Evolutionary conservation across 164 flowering plant genomes (phyloP).

Genomic region (Hamamelis virginiana): DNA sequence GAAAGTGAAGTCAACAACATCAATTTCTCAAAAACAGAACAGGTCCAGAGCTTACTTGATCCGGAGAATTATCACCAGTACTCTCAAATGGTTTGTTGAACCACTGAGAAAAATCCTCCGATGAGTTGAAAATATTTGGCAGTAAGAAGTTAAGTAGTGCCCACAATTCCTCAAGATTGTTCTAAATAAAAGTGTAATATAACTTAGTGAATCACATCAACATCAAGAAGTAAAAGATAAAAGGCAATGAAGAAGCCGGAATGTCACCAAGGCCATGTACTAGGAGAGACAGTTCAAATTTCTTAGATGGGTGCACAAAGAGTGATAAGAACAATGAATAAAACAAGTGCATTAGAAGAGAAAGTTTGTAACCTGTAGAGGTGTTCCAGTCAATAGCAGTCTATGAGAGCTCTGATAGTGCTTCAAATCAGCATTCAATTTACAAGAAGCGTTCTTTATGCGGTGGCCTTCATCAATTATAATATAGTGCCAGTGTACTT

Average conservation of each 20-base stretch:
- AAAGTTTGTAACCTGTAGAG: conserved; percentile 65
- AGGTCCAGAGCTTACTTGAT: conserved; percentile 58
- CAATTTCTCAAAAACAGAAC: background rate
- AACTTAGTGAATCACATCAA: conserved; percentile 9
- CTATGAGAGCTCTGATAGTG: conserved; percentile 90
- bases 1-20: background rate
- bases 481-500: conserved; percentile 91
- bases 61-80: conserved; percentile 81
- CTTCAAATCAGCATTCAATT: conserved; percentile 93
- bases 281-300: background rate
- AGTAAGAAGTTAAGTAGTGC: conserved; percentile 94
- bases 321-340: background rate
- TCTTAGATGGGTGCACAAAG: background rate
- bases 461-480: conserved; percentile 99
- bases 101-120: conserved; percentile 99
- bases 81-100: conserved; percentile 99
- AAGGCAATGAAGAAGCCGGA: background rate
- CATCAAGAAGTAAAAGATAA: background rate
- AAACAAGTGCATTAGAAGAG: background rate
- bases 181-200: conserved; percentile 40
- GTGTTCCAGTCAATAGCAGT: conserved; percentile 94
- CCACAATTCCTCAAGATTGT: conserved; percentile 98
- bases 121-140: conserved; percentile 95
- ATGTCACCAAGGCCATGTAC: background rate
- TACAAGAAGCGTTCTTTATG: conserved; percentile 97